Percentiles rank a stretch among this genome's conserved stretches.
These are phyloP conservation scores for Chrysopogon serrulatus DNA, from an alignment of 176 grass and related monocot genomes.

Conservation along the genomic window DNA sequence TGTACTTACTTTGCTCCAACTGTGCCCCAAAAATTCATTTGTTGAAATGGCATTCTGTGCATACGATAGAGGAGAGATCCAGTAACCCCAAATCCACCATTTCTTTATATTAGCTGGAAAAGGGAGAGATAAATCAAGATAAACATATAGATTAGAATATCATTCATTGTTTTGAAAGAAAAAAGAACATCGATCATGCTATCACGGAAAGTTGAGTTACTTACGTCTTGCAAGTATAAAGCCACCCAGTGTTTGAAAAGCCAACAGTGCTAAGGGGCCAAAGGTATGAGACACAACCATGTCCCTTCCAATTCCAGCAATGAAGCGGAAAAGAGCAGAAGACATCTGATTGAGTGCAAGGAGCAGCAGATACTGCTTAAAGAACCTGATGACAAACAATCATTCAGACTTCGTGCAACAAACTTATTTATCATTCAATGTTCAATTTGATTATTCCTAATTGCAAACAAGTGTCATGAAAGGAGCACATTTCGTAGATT, in stretches of 20 bases:
- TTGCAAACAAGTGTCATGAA: not conserved
- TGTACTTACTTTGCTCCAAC: constrained; percentile 60
- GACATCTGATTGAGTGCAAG: constrained; percentile 77
- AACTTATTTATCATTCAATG: not conserved
- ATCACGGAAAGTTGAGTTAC: constrained; percentile 5
- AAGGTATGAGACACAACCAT: constrained; percentile 87
- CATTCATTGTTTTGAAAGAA: not conserved
- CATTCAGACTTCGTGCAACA: constrained; percentile 12
- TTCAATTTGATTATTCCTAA: not conserved
- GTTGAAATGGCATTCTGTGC: constrained; percentile 73
- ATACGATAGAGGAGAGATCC: constrained; percentile 75
- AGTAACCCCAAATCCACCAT: constrained; percentile 97
- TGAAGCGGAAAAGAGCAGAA: constrained; percentile 67
- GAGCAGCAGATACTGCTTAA: constrained; percentile 76
- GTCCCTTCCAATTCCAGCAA: constrained; percentile 70
- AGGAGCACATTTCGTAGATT: not conserved
- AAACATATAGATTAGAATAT: not conserved
- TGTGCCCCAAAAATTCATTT: constrained; percentile 70
- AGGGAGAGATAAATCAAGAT: constrained; percentile 13
- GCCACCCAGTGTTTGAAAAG: constrained; percentile 61
- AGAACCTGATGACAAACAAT: constrained; percentile 54
- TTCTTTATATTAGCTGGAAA: constrained; percentile 67
- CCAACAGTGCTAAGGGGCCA: constrained; percentile 59
- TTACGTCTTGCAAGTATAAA: constrained; percentile 76
- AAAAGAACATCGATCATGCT: not conserved